A percentile compares a stretch with the other conserved stretches of the same genome.
Conservation (phyloP, 2,329 filamentous ascomycete species). For the Alternaria infectoria region DNA sequence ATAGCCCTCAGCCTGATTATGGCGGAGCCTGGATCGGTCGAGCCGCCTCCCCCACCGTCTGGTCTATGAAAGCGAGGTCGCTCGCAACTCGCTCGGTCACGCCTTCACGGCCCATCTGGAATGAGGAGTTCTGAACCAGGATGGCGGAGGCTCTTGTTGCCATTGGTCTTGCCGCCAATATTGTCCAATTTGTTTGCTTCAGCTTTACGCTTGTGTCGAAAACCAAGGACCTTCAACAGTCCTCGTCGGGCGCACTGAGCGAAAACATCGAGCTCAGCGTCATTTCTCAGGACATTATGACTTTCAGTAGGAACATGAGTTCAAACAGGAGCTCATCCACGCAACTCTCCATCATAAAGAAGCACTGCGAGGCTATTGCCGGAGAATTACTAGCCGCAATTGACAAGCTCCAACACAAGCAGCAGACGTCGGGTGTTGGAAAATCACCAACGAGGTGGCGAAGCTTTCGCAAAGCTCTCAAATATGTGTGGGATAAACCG, state of each 20-base stretch:
- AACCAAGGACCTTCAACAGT: background rate
- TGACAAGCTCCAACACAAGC: too few relatives aligned
- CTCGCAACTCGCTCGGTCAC: too few relatives aligned
- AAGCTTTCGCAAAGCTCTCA: background rate
- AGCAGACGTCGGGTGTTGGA: too few relatives aligned
- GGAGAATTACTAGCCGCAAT: too few relatives aligned
- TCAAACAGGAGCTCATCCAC: background rate
- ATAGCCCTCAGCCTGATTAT: background rate
- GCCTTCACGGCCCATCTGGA: too few relatives aligned
- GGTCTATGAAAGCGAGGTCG: too few relatives aligned
- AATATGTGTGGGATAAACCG: background rate
- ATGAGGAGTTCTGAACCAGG: too few relatives aligned
- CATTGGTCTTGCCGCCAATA: background rate
- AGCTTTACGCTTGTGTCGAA: background rate
- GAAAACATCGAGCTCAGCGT: background rate
- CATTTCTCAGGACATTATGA: rapidly evolving
- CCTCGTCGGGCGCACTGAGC: rapidly evolving
- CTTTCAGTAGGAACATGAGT: rapidly evolving
- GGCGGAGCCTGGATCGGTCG: background rate
- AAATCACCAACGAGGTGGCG: too few relatives aligned
- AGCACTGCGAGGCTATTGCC: too few relatives aligned
- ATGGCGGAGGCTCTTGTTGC: background rate
- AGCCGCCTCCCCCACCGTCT: too few relatives aligned
- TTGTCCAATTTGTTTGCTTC: background rate
- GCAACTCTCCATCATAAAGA: too few relatives aligned